Evolutionary conservation across 495 filamentous ascomycete genomes (phyloP), one percentile per base, ranked within the genome.

Genomic region (Cercophora sp.): DNA sequence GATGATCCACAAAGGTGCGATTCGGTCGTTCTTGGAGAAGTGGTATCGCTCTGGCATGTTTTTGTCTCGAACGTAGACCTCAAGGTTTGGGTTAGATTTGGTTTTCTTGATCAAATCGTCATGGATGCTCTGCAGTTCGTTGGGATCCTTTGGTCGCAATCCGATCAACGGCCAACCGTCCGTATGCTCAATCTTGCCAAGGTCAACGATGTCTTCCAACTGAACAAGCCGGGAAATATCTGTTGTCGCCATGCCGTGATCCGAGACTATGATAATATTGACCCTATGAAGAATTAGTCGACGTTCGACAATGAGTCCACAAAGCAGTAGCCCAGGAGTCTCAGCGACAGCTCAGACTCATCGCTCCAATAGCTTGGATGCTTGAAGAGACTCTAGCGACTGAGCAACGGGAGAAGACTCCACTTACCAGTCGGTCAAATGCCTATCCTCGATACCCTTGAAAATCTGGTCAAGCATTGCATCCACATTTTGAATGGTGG

Each of bases 231-330:
- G 82, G 15, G 83, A 76, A 0, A 78, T 81, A 29, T 88, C 85
- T 0, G 93, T 96, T 1, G 88, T 92, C 3, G 92, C 92, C 93
- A 99, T 99, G 18, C 93, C 93, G 60, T 99, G 93, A 67, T 99
- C 93, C 9, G 89, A 95, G 13, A 99, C 91, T n/a, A 99, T 79
- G 27, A 99, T 82, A n/a, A 99, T 79, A 57, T 99, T 99, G 60
- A 96, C 87, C n/a, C n/a, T n/a, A n/a, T n/a, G n/a, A n/a, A n/a
- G n/a, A n/a, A n/a, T n/a, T n/a, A n/a, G n/a, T n/a, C n/a, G n/a
- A n/a, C n/a, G n/a, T n/a, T n/a, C n/a, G n/a, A n/a, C n/a, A n/a
- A n/a, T n/a, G n/a, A n/a, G n/a, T n/a, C n/a, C n/a, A n/a, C n/a
- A n/a, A n/a, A n/a, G n/a, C n/a, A n/a, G n/a, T n/a, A n/a, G n/a